Conservation (phyloP, 768 basidiomycete species). For the Megacollybia marginata region DNA sequence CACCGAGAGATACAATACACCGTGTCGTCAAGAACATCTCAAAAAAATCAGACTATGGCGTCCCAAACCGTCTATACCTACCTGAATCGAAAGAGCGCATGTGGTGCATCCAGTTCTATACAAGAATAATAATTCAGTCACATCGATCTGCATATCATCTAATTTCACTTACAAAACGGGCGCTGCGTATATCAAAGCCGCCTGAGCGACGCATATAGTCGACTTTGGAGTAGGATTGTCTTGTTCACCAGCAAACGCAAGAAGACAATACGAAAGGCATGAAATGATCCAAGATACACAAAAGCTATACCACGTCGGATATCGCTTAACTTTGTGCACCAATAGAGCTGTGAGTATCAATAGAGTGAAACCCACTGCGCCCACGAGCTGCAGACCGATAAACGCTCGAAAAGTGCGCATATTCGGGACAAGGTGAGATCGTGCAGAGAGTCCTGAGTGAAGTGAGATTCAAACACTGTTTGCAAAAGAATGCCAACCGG, state of each 20-base stretch:
- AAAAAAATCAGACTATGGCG: conserved; percentile 7
- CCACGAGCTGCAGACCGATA: conserved; percentile 22
- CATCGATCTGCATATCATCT: no score
- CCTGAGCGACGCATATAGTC: conserved; percentile 21
- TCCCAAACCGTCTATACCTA: conserved; percentile 17
- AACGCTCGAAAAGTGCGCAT: conserved; percentile 12
- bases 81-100: conserved; percentile 6
- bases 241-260: conserved; percentile 26
- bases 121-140: no score
- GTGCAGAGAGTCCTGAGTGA: background rate
- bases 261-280: conserved; percentile 25
- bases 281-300: conserved; percentile 28
- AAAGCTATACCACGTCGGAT: conserved; percentile 28
- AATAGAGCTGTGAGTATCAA: conserved; percentile 19
- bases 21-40: background rate
- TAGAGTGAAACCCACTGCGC: conserved; percentile 17
- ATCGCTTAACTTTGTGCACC: conserved; percentile 17
- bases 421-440: background rate
- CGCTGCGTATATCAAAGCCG: conserved; percentile 25
- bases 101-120: background rate
- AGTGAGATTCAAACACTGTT: no score
- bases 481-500: no score
- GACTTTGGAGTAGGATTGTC: conserved; percentile 11
- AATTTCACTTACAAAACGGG: conserved; percentile 24
- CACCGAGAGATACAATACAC: background rate